Percentiles rank a stretch among this genome's conserved stretches.
These are phyloP conservation scores for Helotiales sp. DNA, from an alignment of 2,329 filamentous ascomycete species.

Conservation along the genomic window DNA sequence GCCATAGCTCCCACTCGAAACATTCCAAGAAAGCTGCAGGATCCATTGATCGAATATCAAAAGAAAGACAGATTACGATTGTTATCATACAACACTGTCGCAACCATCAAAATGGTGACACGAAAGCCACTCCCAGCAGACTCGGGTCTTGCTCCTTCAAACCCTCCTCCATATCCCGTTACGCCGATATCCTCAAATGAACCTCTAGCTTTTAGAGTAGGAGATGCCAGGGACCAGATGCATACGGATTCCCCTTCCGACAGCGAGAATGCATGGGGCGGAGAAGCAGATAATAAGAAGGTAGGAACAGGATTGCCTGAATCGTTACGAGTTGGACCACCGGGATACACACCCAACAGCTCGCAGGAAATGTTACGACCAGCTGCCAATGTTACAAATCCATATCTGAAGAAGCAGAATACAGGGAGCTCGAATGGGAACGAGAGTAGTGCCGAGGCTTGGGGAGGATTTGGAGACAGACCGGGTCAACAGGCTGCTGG, in stretches of 20 bases:
- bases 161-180: slow-evolving; percentile 37
- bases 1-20: slow-evolving; percentile 5
- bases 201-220: slow-evolving; percentile 23
- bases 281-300: slow-evolving; percentile 23
- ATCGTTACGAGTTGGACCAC: slow-evolving; percentile 37
- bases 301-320: slow-evolving; percentile 32
- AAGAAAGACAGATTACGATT: neutral
- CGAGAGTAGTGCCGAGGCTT: slow-evolving; percentile 40
- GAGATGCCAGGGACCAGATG: slow-evolving; percentile 27
- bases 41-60: neutral
- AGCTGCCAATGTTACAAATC: slow-evolving; percentile 37
- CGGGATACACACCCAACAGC: slow-evolving; percentile 30
- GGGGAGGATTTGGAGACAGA: slow-evolving; percentile 33
- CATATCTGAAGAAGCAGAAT: slow-evolving; percentile 37
- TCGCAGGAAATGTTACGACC: slow-evolving; percentile 35
- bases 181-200: slow-evolving; percentile 29
- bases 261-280: slow-evolving; percentile 35
- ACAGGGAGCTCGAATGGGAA: slow-evolving; percentile 29
- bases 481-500: slow-evolving; percentile 28
- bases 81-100: neutral
- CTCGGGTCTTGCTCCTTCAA: slow-evolving; percentile 21
- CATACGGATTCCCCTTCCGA: slow-evolving; percentile 29
- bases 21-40: neutral
- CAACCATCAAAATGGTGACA: slow-evolving; percentile 36
- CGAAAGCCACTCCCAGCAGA: slow-evolving; percentile 38